Evolutionary conservation across 257 asterid species (phyloP).

Genomic region (Dorcoceras hygrometricum): DNA sequence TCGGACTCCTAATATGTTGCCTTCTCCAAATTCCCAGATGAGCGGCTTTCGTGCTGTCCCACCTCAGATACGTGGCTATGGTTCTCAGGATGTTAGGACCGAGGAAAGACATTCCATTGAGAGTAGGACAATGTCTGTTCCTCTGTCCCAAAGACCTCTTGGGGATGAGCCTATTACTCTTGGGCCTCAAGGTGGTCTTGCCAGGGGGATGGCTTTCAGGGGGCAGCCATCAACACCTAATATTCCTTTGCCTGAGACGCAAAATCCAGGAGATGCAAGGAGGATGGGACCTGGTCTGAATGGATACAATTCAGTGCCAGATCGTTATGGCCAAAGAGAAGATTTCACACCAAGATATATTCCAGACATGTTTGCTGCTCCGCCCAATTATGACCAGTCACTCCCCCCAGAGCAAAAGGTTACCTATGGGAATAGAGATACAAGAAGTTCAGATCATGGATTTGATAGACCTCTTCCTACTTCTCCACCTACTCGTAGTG

Average conservation of each 20-base stretch:
- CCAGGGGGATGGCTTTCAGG: constrained; percentile 79
- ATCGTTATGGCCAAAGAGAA: constrained; percentile 66
- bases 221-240: constrained; percentile 57
- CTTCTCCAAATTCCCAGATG: constrained; percentile 62
- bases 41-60: constrained; percentile 50
- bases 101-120: constrained; percentile 64
- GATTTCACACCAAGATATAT: constrained; percentile 49
- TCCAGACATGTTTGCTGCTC: constrained; percentile 50
- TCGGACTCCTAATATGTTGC: constrained; percentile 49
- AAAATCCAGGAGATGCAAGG: constrained; percentile 48
- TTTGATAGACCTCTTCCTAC: constrained; percentile 33
- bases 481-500: constrained; percentile 44
- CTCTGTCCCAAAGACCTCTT: constrained; percentile 67
- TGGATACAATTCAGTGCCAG: constrained; percentile 53
- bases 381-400: constrained; percentile 43
- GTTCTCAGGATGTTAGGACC: constrained; percentile 62
- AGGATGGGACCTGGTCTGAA: constrained; percentile 55
- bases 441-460: constrained; percentile 31
- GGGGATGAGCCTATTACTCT: constrained; percentile 77
- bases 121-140: constrained; percentile 54
- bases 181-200: constrained; percentile 97
- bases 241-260: constrained; percentile 35
- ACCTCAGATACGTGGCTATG: constrained; percentile 62
- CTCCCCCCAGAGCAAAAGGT: constrained; percentile 38
- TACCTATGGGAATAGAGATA: constrained; percentile 35